Conservation (phyloP, 305 asterid genomes). For the Nicotiana rustica region DNA sequence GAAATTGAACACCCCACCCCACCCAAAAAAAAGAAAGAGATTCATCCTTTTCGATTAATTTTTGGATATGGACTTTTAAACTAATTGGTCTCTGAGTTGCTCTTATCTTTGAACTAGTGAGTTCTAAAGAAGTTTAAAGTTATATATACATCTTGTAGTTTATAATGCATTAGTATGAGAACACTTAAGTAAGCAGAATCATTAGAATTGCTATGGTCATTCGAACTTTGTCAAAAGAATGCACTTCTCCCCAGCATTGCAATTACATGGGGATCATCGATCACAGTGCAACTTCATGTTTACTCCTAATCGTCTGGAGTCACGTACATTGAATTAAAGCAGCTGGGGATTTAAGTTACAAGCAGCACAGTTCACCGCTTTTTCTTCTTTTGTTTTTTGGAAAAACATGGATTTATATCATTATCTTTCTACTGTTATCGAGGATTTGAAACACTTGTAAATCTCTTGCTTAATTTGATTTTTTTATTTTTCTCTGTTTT, state of each 20-base stretch:
- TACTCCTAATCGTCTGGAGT: slow-evolving; percentile 3
- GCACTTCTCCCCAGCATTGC: slow-evolving; percentile 13
- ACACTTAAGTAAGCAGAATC: neutral
- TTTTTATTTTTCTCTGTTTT: neutral
- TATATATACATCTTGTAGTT: neutral
- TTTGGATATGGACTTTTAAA: slow-evolving; percentile 2
- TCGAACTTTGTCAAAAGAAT: neutral
- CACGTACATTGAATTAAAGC: neutral
- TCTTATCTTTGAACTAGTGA: neutral
- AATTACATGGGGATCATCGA: neutral
- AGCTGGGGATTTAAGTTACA: neutral
- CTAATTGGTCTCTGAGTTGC: neutral
- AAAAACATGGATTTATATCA: slow-evolving; percentile 16
- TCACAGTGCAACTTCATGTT: neutral
- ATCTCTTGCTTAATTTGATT: neutral
- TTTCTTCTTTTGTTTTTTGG: neutral
- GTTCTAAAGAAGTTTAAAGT: slow-evolving; percentile 8
- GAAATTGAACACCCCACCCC: neutral
- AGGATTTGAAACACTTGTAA: slow-evolving; percentile 15
- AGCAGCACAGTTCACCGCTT: neutral
- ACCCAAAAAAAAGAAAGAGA: neutral
- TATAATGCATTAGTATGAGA: neutral
- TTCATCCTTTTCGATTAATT: neutral
- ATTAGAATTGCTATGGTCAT: neutral
- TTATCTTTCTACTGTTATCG: neutral